These are phyloP conservation scores for Pleurotus platypus DNA, from an alignment of 768 basidiomycete species.

Conservation along the genomic window DNA sequence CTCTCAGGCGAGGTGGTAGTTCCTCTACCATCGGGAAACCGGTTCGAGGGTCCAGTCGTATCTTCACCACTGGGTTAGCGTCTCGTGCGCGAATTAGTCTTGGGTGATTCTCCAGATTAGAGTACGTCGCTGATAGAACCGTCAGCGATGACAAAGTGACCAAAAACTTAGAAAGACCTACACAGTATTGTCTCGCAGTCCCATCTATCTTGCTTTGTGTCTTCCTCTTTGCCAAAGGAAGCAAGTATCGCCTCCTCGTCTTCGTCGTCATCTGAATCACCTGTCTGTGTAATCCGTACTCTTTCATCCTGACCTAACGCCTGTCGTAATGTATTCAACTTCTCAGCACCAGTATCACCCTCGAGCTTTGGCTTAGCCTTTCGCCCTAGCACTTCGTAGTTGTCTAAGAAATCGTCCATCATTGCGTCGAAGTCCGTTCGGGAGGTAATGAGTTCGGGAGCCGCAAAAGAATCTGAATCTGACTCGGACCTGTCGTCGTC, in stretches of 20 bases:
- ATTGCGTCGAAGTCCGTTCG: constrained; percentile 88
- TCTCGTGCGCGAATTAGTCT: constrained; percentile 74
- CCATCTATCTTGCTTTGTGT: constrained; percentile 78
- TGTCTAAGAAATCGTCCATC: constrained; percentile 90
- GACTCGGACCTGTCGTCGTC: constrained; percentile 17
- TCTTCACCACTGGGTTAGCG: constrained; percentile 52
- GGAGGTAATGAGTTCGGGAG: constrained; percentile 73
- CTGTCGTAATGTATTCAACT: constrained; percentile 75
- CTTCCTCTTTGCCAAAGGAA: constrained; percentile 27
- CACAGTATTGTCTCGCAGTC: constrained; percentile 96
- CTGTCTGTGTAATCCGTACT: constrained; percentile 39
- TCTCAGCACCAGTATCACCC: constrained; percentile 71
- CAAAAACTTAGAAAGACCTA: constrained; percentile 34
- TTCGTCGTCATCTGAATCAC: constrained; percentile 45
- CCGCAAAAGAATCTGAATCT: constrained; percentile 35
- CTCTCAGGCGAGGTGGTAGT: constrained; percentile 15
- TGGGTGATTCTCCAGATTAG: constrained; percentile 98
- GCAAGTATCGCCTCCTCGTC: constrained; percentile 36
- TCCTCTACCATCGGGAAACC: constrained; percentile 63
- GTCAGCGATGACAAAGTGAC: background rate
- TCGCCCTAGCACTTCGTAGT: constrained; percentile 87
- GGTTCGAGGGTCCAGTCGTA: constrained; percentile 70
- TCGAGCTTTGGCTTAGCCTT: constrained; percentile 76
- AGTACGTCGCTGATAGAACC: constrained; percentile 74
- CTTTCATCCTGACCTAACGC: constrained; percentile 72